phyloP scores from a whole-genome alignment of 495 filamentous ascomycete species.

The Xylaria longipes region DNA sequence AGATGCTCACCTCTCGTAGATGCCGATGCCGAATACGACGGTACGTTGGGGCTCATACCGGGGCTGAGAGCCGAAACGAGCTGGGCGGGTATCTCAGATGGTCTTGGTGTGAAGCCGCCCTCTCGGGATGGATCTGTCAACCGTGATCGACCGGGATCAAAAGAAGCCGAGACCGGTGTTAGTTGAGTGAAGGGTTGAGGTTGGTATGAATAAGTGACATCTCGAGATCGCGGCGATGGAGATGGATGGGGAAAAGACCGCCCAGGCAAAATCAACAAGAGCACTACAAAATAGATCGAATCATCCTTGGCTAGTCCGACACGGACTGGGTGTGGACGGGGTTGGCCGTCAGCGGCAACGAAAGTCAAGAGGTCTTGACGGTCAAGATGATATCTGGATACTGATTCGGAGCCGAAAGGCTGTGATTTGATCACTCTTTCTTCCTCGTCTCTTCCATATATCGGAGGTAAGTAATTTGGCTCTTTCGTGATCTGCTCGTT shows the following conservation, averaged over 20 bases:
- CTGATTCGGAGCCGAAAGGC: slow-evolving; percentile 53
- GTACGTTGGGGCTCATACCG: slow-evolving; percentile 37
- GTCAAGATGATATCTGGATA: slow-evolving; percentile 51
- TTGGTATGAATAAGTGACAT: slow-evolving; percentile 54
- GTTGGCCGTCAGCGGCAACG: slow-evolving; percentile 52
- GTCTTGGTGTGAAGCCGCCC: slow-evolving; percentile 39
- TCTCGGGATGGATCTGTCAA: slow-evolving; percentile 46
- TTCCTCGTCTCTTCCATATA: slow-evolving; percentile 54
- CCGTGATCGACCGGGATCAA: slow-evolving; percentile 48
- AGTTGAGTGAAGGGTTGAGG: slow-evolving; percentile 48
- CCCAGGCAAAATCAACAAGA: slow-evolving; percentile 44
- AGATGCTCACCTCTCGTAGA: slow-evolving; percentile 48
- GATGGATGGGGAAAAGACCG: slow-evolving; percentile 50
- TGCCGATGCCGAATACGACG: slow-evolving; percentile 46
- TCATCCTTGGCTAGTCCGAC: slow-evolving; percentile 58
- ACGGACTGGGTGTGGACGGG: slow-evolving; percentile 48
- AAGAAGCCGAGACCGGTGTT: slow-evolving; percentile 51
- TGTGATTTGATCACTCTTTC: slow-evolving; percentile 56
- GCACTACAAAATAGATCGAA: slow-evolving; percentile 60
- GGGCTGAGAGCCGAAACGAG: slow-evolving; percentile 38
- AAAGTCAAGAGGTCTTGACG: slow-evolving; percentile 59
- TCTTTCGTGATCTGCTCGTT: slow-evolving; percentile 58
- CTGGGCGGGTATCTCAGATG: slow-evolving; percentile 41
- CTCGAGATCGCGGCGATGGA: slow-evolving; percentile 55
- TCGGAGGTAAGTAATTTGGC: slow-evolving; percentile 63